Evolutionary conservation across 202 grass and related monocot species (phyloP).

Genomic region (Elaeis oleifera): DNA sequence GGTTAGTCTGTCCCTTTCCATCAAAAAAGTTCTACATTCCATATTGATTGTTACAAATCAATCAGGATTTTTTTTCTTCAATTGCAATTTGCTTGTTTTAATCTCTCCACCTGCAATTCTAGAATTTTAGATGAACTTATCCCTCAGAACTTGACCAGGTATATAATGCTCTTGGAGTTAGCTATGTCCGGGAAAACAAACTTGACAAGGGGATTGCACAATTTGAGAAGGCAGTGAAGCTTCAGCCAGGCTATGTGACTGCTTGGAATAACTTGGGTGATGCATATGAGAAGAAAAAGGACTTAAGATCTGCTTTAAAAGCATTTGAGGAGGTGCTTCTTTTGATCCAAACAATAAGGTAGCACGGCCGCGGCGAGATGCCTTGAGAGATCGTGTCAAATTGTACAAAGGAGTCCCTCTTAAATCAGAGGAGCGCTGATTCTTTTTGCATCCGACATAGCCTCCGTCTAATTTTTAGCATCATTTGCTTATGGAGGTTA

Average conservation of each 20-base stretch:
- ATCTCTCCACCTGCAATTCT: too few relatives aligned
- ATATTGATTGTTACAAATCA: too few relatives aligned
- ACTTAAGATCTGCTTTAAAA: constrained; percentile 57
- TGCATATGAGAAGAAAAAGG: constrained; percentile 70
- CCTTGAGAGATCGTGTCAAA: constrained; percentile 43
- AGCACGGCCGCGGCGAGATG: constrained; percentile 65
- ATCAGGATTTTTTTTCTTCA: too few relatives aligned
- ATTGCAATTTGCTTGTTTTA: too few relatives aligned
- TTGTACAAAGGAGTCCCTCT: constrained; percentile 80
- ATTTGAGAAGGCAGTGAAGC: constrained; percentile 79
- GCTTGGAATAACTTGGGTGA: constrained; percentile 95
- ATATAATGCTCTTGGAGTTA: constrained; percentile 85
- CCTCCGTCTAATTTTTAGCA: too few relatives aligned
- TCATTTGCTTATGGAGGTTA: too few relatives aligned
- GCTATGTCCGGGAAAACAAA: constrained; percentile 82
- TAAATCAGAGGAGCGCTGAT: constrained; percentile 53
- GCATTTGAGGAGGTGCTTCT: constrained; percentile 90
- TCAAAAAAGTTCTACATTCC: too few relatives aligned
- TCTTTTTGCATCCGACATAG: too few relatives aligned
- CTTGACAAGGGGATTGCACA: constrained; percentile 76
- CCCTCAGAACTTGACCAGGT: constrained; percentile 31
- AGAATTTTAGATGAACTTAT: too few relatives aligned
- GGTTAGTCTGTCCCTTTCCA: too few relatives aligned
- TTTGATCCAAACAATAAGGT: constrained; percentile 89
- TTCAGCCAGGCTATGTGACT: constrained; percentile 89